A percentile compares a stretch with the other conserved stretches of the same genome.
phyloP scores from a whole-genome alignment of 352 stramenopile species.

The Globisporangium radiosum region DNA sequence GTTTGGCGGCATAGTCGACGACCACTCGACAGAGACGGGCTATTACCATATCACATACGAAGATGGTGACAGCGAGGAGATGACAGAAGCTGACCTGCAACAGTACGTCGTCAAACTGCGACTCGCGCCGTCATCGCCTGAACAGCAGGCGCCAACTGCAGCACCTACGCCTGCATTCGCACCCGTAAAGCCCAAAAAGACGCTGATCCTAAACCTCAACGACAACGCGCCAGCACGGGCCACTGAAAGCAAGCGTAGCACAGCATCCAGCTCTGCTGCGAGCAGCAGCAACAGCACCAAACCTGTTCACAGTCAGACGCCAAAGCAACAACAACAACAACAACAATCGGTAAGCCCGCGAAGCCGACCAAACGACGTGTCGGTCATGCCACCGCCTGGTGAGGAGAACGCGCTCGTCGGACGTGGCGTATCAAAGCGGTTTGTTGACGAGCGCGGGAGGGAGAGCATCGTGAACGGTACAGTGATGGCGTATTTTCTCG shows the following conservation, averaged over 20 bases:
- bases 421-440: constrained; percentile 30
- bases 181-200: constrained; percentile 5
- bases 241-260: constrained; percentile 1
- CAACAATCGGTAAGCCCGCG: constrained; percentile 3
- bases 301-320: background rate
- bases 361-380: background rate
- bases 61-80: constrained; percentile 75
- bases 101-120: constrained; percentile 24
- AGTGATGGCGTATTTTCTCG: constrained; percentile 68
- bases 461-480: constrained; percentile 34
- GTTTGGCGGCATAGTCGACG: constrained; percentile 56
- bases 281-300: background rate
- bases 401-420: constrained; percentile 44
- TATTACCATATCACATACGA: constrained; percentile 80
- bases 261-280: background rate
- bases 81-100: constrained; percentile 69
- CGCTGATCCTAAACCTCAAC: constrained; percentile 36
- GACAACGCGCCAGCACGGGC: constrained; percentile 26
- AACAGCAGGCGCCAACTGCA: too few relatives aligned
- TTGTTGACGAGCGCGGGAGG: constrained; percentile 18
- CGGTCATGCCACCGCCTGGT: background rate
- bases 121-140: background rate
- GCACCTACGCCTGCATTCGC: background rate
- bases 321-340: constrained; percentile 9
- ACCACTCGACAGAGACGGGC: constrained; percentile 33